Evolutionary conservation across 768 basidiomycete species (phyloP).

Genomic region (Termitomyces sp.): DNA sequence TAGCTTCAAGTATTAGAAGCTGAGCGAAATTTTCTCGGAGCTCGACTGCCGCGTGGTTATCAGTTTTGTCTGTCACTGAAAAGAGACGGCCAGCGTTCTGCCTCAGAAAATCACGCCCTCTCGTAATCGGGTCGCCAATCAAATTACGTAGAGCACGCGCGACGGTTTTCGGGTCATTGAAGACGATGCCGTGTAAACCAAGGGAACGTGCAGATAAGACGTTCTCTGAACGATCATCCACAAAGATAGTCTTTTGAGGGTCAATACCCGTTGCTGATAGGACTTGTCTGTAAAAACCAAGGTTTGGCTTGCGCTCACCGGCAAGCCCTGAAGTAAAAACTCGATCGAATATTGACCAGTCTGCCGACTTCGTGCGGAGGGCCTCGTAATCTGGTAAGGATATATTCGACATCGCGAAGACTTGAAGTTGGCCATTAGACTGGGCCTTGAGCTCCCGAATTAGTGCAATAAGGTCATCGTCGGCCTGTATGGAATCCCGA

Average conservation of each 20-base stretch:
- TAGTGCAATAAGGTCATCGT: slow-evolving; percentile 38
- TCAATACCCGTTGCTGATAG: slow-evolving; percentile 37
- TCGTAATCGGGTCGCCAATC: slow-evolving; percentile 37
- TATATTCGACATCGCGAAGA: slow-evolving; percentile 59
- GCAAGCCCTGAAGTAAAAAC: slow-evolving; percentile 47
- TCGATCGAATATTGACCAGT: slow-evolving; percentile 43
- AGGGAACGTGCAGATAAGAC: slow-evolving; percentile 51
- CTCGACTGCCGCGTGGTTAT: slow-evolving; percentile 23
- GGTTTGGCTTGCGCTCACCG: slow-evolving; percentile 51
- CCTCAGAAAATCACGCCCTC: slow-evolving; percentile 36
- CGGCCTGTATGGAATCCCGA: slow-evolving; percentile 38
- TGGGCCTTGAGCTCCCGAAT: slow-evolving; percentile 40
- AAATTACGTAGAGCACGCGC: slow-evolving; percentile 41
- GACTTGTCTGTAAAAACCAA: slow-evolving; percentile 47
- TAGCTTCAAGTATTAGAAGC: slow-evolving; percentile 50
- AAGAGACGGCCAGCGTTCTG: slow-evolving; percentile 32
- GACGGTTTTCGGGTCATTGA: slow-evolving; percentile 34
- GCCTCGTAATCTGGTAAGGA: slow-evolving; percentile 44
- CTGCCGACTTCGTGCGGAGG: slow-evolving; percentile 36
- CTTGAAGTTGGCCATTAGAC: slow-evolving; percentile 25
- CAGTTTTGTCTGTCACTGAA: slow-evolving; percentile 36
- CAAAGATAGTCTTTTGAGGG: slow-evolving; percentile 42
- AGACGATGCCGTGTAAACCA: slow-evolving; percentile 50
- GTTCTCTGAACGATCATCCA: slow-evolving; percentile 58
- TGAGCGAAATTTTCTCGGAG: slow-evolving; percentile 54